Base-by-base conservation (phyloP, 2,329 filamentous ascomycete species). In the Chlorencoelia australis region DNA sequence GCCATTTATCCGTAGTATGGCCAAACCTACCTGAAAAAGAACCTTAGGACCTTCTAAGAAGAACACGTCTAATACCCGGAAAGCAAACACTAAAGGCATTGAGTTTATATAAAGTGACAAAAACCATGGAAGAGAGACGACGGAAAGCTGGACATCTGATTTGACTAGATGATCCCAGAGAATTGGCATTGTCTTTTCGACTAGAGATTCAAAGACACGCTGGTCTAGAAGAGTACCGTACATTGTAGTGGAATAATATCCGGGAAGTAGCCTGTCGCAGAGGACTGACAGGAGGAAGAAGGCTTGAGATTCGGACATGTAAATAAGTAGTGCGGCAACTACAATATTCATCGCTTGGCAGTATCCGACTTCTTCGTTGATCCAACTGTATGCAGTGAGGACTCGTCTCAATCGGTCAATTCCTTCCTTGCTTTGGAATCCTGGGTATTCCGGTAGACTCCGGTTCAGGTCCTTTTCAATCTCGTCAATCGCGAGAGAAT, bases 321-420 rank as follows among this genome's bases (percentile, higher is more conserved):
- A 96, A 68, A 98, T 98, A 50, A 98, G 71, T 40, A 98, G 66
- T n/a, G 91, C 91, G 13, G 91, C 91, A 37, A 95, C 89, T 21
- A 98, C 91, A 50, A 98, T 98, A 60, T 98, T 98, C 91, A 98
- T 98, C 44, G 91, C 91, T 62, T 98, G 91, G 59, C 91, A 98
- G 61, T 98, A 98, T 48, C 91, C 91, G 37, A 98, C 88, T 47
- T 95, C 87, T 35, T 84, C 74, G 53, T 98, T 91, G 32, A 81
- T 84, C 91, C 91, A 98, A 62, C 88, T 95, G 65, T 98, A 98
- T 4, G 91, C 91, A 2, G 89, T 96, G 37, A 98, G 69, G 24
- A 98, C 91, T 40, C 89, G 75, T 41, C 91, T 79, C 44, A 98
- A 67, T 14, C 91, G 75, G 29, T 80, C 85, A 47, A 98, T 98